These are phyloP conservation scores for Boletus semigastroideus DNA, from an alignment of 1,284 basidiomycete genomes.

Conservation along the genomic window DNA sequence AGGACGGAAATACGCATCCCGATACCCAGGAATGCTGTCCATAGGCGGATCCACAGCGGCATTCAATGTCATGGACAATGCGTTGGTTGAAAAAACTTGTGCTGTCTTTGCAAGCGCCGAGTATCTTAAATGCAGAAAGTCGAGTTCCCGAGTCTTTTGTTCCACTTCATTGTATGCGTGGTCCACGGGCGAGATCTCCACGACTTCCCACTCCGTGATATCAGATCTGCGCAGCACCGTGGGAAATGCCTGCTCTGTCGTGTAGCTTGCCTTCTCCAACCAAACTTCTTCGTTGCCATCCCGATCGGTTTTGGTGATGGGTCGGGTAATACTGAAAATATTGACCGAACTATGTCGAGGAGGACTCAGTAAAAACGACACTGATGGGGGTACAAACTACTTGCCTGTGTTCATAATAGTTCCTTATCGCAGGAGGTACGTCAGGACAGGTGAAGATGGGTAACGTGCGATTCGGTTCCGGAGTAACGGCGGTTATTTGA, in stretches of 20 bases:
- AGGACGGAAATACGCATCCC: constrained; percentile 73
- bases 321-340: constrained; percentile 77
- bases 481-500: constrained; percentile 83
- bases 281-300: constrained; percentile 76
- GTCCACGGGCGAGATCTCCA: constrained; percentile 87
- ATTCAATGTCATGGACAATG: constrained; percentile 87
- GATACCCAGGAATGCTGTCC: constrained; percentile 77
- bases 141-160: constrained; percentile 74
- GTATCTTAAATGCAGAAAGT: constrained; percentile 70
- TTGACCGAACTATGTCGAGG: constrained; percentile 63
- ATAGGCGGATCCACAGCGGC: constrained; percentile 80
- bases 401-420: constrained; percentile 87
- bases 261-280: constrained; percentile 87
- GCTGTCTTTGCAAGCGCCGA: constrained; percentile 74
- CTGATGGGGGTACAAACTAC: constrained; percentile 1
- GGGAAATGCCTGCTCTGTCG: constrained; percentile 89
- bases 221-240: constrained; percentile 91
- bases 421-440: constrained; percentile 76
- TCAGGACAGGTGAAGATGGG: constrained; percentile 87
- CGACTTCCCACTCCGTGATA: constrained; percentile 71
- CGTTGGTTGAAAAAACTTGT: constrained; percentile 75
- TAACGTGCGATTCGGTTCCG: constrained; percentile 79
- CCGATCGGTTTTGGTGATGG: constrained; percentile 58
- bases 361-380: background rate
- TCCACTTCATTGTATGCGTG: constrained; percentile 82